These are phyloP conservation scores for Tetrapisispora pingtungensis DNA, from an alignment of 805 yeast species.

Conservation along the genomic window DNA sequence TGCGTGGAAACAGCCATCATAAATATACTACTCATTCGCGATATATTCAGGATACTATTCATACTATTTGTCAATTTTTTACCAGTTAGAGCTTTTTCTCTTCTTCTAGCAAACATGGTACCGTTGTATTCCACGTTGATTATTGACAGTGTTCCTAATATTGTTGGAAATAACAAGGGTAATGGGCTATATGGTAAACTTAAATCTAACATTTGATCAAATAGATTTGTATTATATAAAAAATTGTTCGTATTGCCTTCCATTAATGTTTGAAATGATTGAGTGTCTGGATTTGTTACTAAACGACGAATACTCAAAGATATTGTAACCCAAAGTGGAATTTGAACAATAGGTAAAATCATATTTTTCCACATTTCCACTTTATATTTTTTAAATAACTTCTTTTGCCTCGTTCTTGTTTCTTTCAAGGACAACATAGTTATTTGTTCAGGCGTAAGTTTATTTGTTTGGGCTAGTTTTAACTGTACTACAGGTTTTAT, in stretches of 20 bases:
- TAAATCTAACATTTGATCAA: conserved; percentile 26
- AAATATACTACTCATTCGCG: conserved; percentile 67
- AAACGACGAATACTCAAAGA: conserved; percentile 59
- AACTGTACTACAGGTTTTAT: conserved; percentile 64
- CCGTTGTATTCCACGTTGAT: conserved; percentile 78
- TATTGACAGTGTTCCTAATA: conserved; percentile 60
- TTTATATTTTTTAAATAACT: conserved; percentile 51
- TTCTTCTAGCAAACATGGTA: conserved; percentile 32
- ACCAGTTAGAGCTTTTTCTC: conserved; percentile 4
- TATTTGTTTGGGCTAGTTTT: conserved; percentile 32
- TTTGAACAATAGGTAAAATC: conserved; percentile 66
- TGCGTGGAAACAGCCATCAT: conserved; percentile 78
- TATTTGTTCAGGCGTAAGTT: conserved; percentile 66
- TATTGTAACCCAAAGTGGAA: conserved; percentile 80
- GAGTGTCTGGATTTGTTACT: neutral
- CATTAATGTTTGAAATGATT: neutral
- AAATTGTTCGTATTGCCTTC: conserved; percentile 5
- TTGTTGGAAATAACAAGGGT: conserved; percentile 66
- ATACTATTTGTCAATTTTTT: conserved; percentile 18
- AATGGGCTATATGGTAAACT: conserved; percentile 52
- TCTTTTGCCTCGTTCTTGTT: conserved; percentile 61
- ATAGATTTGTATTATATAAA: conserved; percentile 5
- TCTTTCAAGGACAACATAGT: conserved; percentile 66
- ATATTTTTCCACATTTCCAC: conserved; percentile 78
- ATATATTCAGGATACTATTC: conserved; percentile 49